Conservation (phyloP, 139 green algal species). For the Chlorella sp. region DNA sequence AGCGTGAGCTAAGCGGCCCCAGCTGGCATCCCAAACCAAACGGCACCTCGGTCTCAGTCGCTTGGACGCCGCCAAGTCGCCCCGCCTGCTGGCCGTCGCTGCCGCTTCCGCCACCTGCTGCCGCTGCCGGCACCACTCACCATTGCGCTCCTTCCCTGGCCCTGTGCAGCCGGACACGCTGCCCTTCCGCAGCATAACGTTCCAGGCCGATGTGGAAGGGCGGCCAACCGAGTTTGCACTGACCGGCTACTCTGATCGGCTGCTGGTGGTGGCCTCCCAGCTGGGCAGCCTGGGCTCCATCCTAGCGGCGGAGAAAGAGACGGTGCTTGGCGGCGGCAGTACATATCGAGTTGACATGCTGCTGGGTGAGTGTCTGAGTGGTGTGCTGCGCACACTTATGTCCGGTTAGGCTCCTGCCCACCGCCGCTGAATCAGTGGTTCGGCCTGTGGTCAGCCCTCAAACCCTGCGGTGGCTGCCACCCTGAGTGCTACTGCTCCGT, state of each 20-base stretch:
- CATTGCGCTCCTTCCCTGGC: no score
- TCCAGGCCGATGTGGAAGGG: not conserved
- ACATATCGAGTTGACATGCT: constrained; percentile 40
- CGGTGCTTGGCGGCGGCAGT: constrained; percentile 27
- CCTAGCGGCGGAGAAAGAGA: constrained; percentile 35
- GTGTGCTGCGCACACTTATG: no score
- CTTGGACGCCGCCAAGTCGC: no score
- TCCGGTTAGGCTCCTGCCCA: no score
- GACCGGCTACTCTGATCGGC: constrained; percentile 37
- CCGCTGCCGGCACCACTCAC: no score
- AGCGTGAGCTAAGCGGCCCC: no score
- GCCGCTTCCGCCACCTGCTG: not conserved
- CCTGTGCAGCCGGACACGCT: not conserved
- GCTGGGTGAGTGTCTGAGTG: constrained; percentile 42
- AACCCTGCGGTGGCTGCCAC: no score
- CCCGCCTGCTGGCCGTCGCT: not conserved
- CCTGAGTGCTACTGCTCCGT: no score
- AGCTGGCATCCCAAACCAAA: no score
- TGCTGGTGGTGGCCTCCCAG: constrained; percentile 51
- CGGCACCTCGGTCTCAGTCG: no score
- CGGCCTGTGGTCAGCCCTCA: no score
- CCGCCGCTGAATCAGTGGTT: no score
- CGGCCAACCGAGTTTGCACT: constrained; percentile 23
- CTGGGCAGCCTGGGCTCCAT: constrained; percentile 53
- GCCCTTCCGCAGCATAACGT: not conserved